phyloP scores from a whole-genome alignment of 305 asterid species.

The Fraxinus nigra region DNA sequence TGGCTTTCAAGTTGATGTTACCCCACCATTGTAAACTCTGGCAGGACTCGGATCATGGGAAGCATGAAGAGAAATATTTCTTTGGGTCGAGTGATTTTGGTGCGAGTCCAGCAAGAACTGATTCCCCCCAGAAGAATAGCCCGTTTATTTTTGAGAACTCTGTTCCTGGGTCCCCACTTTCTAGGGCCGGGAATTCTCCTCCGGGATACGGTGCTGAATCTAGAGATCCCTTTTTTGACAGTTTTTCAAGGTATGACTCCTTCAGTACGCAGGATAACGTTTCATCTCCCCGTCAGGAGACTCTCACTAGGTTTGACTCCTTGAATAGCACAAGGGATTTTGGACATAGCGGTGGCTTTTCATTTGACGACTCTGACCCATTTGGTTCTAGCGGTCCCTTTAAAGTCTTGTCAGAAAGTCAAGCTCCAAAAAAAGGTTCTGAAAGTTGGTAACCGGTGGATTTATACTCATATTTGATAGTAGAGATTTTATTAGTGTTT shows the following conservation, averaged over 20 bases:
- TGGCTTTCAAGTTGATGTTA: conserved; percentile 2
- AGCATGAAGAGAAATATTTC: conserved; percentile 64
- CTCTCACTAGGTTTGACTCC: conserved; percentile 74
- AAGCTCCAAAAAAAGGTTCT: conserved; percentile 45
- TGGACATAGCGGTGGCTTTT: conserved; percentile 56
- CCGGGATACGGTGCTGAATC: conserved; percentile 54
- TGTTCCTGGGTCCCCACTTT: conserved; percentile 65
- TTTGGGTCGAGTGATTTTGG: conserved; percentile 69
- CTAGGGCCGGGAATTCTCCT: conserved; percentile 68
- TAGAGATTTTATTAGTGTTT: not conserved
- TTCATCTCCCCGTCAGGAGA: conserved; percentile 53
- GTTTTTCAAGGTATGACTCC: conserved; percentile 79
- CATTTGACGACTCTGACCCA: conserved; percentile 86
- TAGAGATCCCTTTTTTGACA: conserved; percentile 60
- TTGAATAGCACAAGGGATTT: conserved; percentile 65
- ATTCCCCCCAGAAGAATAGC: conserved; percentile 62
- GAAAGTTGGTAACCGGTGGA: conserved; percentile 39
- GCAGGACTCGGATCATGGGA: conserved; percentile 70
- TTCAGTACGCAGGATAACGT: conserved; percentile 45
- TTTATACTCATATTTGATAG: not conserved
- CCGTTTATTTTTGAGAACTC: conserved; percentile 73
- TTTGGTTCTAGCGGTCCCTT: conserved; percentile 90
- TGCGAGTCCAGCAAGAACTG: conserved; percentile 60
- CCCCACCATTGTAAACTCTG: conserved; percentile 4
- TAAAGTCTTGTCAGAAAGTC: conserved; percentile 70